These are phyloP conservation scores for Plasmopara viticola DNA, from an alignment of 352 stramenopile species.

Conservation along the genomic window DNA sequence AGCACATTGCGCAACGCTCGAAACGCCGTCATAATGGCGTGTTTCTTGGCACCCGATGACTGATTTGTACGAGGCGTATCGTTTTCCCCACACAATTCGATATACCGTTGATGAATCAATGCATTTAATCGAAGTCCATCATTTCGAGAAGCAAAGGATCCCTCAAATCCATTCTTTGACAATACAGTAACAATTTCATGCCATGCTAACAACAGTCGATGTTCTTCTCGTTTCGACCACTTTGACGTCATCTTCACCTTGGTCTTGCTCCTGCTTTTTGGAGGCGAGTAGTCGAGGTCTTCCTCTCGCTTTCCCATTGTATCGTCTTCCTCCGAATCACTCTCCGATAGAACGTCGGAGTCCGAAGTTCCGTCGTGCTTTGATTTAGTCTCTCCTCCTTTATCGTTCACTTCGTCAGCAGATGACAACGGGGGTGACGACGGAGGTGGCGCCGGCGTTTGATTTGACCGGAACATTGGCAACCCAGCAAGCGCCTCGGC, in stretches of 20 bases:
- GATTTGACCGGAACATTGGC: conserved; percentile 19
- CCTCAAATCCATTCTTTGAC: conserved; percentile 14
- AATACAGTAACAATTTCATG: conserved; percentile 25
- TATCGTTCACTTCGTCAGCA: conserved; percentile 9
- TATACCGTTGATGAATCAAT: conserved; percentile 32
- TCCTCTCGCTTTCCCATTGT: conserved; percentile 4
- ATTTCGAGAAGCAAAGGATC: conserved; percentile 23
- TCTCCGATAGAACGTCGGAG: conserved; percentile 8
- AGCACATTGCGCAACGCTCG: conserved; percentile 25
- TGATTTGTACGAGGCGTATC: conserved; percentile 21
- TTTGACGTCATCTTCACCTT: conserved; percentile 19
- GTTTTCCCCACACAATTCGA: conserved; percentile 19
- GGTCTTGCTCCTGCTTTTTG: conserved; percentile 21
- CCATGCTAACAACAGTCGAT: conserved; percentile 25
- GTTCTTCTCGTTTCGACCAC: conserved; percentile 27
- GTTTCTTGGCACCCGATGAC: conserved; percentile 29
- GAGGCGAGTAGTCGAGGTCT: conserved; percentile 17
- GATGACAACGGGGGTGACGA: conserved; percentile 17
- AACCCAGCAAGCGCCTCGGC: conserved; percentile 30
- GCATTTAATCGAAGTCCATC: conserved; percentile 25
- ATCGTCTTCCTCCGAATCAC: conserved; percentile 6
- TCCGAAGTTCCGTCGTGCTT: conserved; percentile 8
- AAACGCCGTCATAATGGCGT: conserved; percentile 30
- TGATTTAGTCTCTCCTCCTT: not conserved
- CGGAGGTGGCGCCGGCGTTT: conserved; percentile 1